Conservation (phyloP, 2,329 filamentous ascomycete genomes). For the Arthroderma sp. region DNA sequence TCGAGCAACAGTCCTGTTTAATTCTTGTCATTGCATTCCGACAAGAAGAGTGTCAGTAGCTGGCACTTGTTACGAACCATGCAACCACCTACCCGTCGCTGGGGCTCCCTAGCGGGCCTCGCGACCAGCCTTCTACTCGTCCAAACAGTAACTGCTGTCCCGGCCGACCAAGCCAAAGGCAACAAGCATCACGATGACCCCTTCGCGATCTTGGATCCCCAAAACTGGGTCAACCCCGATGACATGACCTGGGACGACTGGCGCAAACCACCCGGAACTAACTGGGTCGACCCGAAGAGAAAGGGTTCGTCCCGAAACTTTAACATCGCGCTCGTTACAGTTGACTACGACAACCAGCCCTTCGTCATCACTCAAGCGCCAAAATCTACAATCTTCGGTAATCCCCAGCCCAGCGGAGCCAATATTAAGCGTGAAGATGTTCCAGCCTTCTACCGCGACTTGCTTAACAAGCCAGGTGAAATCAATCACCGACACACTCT, state of each 20-base stretch:
- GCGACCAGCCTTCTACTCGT: no score
- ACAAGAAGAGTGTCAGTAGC: no score
- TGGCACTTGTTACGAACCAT: no score
- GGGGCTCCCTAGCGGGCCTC: no score
- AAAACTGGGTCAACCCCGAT: constrained; percentile 12
- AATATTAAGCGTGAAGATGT: constrained; percentile 9
- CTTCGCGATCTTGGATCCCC: constrained; percentile 11
- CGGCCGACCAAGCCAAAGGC: no score
- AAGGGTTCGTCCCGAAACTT: constrained; percentile 12
- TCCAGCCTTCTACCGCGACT: constrained; percentile 10
- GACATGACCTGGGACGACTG: constrained; percentile 12
- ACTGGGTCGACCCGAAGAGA: constrained; percentile 8
- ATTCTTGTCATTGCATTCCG: no score
- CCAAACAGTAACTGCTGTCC: no score
- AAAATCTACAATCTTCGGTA: constrained; percentile 8
- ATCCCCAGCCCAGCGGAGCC: constrained; percentile 8
- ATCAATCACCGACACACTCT: constrained; percentile 10
- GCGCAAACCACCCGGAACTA: constrained; percentile 9
- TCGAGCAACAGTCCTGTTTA: no score
- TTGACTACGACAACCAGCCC: constrained; percentile 9
- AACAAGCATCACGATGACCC: constrained; percentile 4
- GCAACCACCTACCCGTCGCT: no score
- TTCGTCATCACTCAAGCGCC: constrained; percentile 9
- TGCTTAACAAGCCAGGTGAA: constrained; percentile 11
- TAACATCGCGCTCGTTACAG: constrained; percentile 11